Evolutionary conservation across 2,329 filamentous ascomycete species (phyloP), one percentile per base, ranked within the genome.

Genomic region (Phaeoacremonium minimum): DNA sequence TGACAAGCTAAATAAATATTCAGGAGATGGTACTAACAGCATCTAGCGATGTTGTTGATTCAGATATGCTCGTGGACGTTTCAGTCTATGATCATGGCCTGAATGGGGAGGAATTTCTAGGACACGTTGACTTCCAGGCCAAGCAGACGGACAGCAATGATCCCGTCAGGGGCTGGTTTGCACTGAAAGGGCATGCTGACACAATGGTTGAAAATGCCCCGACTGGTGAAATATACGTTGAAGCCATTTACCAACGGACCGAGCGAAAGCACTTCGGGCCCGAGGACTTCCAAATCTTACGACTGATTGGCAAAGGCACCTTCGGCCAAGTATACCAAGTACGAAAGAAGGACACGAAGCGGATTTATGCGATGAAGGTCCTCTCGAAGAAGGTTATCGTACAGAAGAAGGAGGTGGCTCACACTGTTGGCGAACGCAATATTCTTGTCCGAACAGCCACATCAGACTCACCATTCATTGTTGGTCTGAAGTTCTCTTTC

Each of bases 301-400:
- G 95, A 60, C 78, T 98, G 38, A 97, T 98, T 47, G 93, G 93
- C 44, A 97, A 97, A 64, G 93, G 93, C 37, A 98, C 93, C 0
- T 98, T 98, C 57, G 93, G 93, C 2, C 93, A 98, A 60, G 93
- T 98, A 3, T 98, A 97, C 58, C 93, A 98, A 60, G 93, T 98
- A 6, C 84, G 88, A 51, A 98, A 98, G 76, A 93, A 87, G 70
- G 93, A 98, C 58, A 96, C 91, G 1, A 81, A 83, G 52, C 83
- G 93, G 30, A 96, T 98, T 43, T 98, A 98, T 55, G 93, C 93
- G 44, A 98, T 98, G 93, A 98, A 98, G 64, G 91, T 98, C 2
- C 71, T 98, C 19, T 96, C 93, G 34, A 98, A 98, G 74, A 98
- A 98, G 72, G 93, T 98, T 36, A 98, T 98, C 53, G 93, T 98